Base-by-base conservation (phyloP, 768 basidiomycete species). In the Lentinula detonsa region DNA sequence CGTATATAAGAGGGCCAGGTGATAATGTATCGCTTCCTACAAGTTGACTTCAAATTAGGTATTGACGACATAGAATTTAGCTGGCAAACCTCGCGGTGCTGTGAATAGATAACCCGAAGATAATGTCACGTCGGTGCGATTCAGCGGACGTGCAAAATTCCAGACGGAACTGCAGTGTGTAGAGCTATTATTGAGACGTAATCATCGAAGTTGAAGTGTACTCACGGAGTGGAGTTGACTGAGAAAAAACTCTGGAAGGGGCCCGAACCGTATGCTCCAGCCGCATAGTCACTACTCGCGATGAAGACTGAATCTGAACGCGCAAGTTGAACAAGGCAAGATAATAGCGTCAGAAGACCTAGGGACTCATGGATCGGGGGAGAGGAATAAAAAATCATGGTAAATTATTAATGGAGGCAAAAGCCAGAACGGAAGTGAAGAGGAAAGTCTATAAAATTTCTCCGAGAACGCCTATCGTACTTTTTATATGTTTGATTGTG, bases 221-320 rank as follows among this genome's bases (percentile, higher is more conserved):
- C 56, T 46, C 56, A 57, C 56, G 56, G 56, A 16, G 56, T 57
- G 43, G 21, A 57, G 34, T 48, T 48, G 28, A 40, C 34, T 34
- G 56, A 45, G 45, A 57, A 43, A 48, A 57, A 57, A 21, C 4
- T 43, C 39, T 57, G 56, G 31, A 16, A 15, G 15, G 56, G 56
- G 21, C 56, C 56, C 45, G 56, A 28, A 18, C 56, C 56, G 31
- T 21, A 48, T 4, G 21, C 56, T 11, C 56, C 56, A 28, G 56
- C 45, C 15, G 40, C 23, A 28, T 57, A 57, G 6, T 57, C 39
- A 13, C 45, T 46, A 33, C 43, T 57, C 7, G 40, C 56, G 23
- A 45, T 6, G 34, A 18, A 57, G 28, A 57, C 56, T 28, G 21
- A 45, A n/a, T 57, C 56, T 15, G 23, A 7, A 34, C 37, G 39